Percentiles rank a stretch among this genome's conserved stretches.
phyloP scores from a whole-genome alignment of 2,329 filamentous ascomycete species.

The Diaporthe sp. region DNA sequence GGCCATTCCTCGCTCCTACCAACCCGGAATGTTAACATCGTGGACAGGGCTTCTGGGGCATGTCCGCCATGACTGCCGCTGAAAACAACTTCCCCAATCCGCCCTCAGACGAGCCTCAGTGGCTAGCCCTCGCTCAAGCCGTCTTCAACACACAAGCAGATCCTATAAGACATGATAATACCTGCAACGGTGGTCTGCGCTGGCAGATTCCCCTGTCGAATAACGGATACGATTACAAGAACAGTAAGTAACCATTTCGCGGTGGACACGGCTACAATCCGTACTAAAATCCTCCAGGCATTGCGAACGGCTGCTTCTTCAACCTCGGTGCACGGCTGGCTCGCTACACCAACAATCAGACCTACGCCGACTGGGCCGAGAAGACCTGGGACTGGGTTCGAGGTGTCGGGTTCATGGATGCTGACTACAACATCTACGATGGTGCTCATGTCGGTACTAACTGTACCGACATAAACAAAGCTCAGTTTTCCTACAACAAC shows the following conservation, averaged over 20 bases:
- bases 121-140: slow-evolving; percentile 81
- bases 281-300: slow-evolving; percentile 46
- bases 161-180: slow-evolving; percentile 76
- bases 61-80: slow-evolving; percentile 78
- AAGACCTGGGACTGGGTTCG: slow-evolving; percentile 80
- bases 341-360: slow-evolving; percentile 81
- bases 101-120: slow-evolving; percentile 69
- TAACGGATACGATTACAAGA: slow-evolving; percentile 81
- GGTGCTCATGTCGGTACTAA: slow-evolving; percentile 69
- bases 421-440: slow-evolving; percentile 73
- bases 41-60: slow-evolving; percentile 76
- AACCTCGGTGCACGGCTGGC: slow-evolving; percentile 71
- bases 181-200: slow-evolving; percentile 82
- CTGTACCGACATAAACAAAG: slow-evolving; percentile 66
- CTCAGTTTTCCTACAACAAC: slow-evolving; percentile 77
- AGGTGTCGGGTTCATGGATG: slow-evolving; percentile 69
- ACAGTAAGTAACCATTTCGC: slow-evolving; percentile 48
- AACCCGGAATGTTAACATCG: not conserved
- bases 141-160: slow-evolving; percentile 84
- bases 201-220: slow-evolving; percentile 92
- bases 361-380: slow-evolving; percentile 84
- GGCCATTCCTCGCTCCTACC: not conserved
- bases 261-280: not conserved
- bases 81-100: slow-evolving; percentile 78
- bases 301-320: slow-evolving; percentile 66